A percentile compares a stretch with the other conserved stretches of the same genome.
Evolutionary conservation across 345 rosid species (phyloP).

Genomic region (Gynandropsis gynandra): DNA sequence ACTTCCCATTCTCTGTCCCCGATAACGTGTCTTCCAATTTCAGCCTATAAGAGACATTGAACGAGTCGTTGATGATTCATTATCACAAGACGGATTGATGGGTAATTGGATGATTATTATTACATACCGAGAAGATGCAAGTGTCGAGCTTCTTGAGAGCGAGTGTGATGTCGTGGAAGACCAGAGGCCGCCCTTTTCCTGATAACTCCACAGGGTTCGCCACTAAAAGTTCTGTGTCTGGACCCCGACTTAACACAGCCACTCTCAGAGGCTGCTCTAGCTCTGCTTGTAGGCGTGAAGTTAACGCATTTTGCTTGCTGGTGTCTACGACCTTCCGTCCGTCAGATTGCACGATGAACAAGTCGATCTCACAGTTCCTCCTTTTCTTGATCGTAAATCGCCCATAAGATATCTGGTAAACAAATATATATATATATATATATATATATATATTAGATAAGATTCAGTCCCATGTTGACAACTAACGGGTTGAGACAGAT

Average conservation of each 20-base stretch:
- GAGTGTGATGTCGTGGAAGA: conserved; percentile 74
- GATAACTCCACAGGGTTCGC: conserved; percentile 93
- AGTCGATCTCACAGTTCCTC: conserved; percentile 71
- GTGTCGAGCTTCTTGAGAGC: conserved; percentile 68
- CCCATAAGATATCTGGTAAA: conserved; percentile 76
- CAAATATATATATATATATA: too few relatives aligned
- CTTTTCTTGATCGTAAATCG: conserved; percentile 55
- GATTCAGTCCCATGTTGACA: neutral
- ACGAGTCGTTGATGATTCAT: too few relatives aligned
- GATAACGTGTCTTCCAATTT: conserved; percentile 60
- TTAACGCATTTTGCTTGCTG: conserved; percentile 60
- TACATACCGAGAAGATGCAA: conserved; percentile 77
- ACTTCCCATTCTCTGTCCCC: conserved; percentile 91
- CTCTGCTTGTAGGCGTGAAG: conserved; percentile 58
- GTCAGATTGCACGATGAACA: conserved; percentile 76
- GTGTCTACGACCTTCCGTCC: conserved; percentile 85
- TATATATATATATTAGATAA: conserved; percentile 17
- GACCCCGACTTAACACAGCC: conserved; percentile 67
- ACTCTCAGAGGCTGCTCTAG: conserved; percentile 80
- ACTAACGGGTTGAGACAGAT: conserved; percentile 5
- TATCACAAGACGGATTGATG: too few relatives aligned
- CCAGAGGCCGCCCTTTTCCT: conserved; percentile 93
- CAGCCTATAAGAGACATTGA: conserved; percentile 46
- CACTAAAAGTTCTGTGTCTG: conserved; percentile 81
- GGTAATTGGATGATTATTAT: conserved; percentile 12